A percentile compares a stretch with the other conserved stretches of the same genome.
Conservation (phyloP, 2,329 filamentous ascomycete genomes). For the Rhytidhysteron rufulum region DNA sequence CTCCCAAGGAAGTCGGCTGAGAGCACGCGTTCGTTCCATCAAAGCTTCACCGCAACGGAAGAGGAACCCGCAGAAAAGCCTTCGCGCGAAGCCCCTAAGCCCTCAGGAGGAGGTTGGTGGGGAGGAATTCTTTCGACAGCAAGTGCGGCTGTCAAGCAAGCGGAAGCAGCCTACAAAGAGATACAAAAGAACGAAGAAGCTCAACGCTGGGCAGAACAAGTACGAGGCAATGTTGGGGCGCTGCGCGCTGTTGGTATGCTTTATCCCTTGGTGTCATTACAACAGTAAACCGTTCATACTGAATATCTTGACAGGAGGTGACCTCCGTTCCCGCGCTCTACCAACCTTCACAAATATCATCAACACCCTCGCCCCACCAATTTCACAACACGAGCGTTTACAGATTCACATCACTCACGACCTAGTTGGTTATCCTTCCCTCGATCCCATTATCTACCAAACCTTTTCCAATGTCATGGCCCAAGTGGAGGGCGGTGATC, state of each 20-base stretch:
- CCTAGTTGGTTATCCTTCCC: constrained; percentile 85
- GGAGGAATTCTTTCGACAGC: constrained; percentile 80
- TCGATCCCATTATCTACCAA: constrained; percentile 86
- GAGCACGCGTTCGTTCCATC: constrained; percentile 66
- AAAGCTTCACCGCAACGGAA: constrained; percentile 64
- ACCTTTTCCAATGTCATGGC: constrained; percentile 96
- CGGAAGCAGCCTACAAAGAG: constrained; percentile 88
- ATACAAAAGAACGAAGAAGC: constrained; percentile 96
- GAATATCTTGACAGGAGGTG: constrained; percentile 62
- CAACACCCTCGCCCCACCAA: constrained; percentile 91
- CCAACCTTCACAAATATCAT: constrained; percentile 94
- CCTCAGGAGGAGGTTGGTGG: constrained; percentile 51
- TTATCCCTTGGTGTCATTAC: not conserved
- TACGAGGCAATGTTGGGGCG: constrained; percentile 80
- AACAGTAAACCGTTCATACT: constrained; percentile 1
- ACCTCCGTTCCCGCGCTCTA: constrained; percentile 65
- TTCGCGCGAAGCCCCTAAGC: constrained; percentile 52
- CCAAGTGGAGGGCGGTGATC: constrained; percentile 95
- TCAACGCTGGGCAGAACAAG: constrained; percentile 91
- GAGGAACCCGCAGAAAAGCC: constrained; percentile 43
- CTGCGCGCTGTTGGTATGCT: constrained; percentile 68
- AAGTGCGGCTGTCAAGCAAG: constrained; percentile 81
- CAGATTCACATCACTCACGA: constrained; percentile 98
- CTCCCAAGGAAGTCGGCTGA: constrained; percentile 70
- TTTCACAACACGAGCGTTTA: constrained; percentile 92